A percentile compares a stretch with the other conserved stretches of the same genome.
Evolutionary conservation across 257 asterid genomes (phyloP).

Genomic region (Cynanchum wilfordii): DNA sequence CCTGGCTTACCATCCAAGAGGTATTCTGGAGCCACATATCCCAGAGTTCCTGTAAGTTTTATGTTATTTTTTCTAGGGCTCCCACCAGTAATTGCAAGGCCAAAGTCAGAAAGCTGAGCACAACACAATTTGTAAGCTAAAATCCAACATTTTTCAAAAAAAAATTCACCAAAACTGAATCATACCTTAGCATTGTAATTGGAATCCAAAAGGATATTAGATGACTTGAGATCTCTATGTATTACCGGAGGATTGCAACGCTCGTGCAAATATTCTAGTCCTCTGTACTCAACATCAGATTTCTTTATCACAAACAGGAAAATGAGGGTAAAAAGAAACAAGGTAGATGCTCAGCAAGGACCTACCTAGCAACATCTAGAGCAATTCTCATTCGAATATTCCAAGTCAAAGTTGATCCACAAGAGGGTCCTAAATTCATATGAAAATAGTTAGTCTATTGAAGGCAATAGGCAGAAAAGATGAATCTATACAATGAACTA

Average conservation of each 20-base stretch:
- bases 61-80: conserved; percentile 46
- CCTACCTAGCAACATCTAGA: conserved; percentile 85
- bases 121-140: conserved; percentile 17
- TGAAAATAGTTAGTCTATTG: neutral
- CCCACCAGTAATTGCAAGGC: conserved; percentile 68
- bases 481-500: neutral
- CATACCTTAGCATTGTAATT: conserved; percentile 74
- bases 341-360: neutral
- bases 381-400: conserved; percentile 89
- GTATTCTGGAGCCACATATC: conserved; percentile 88
- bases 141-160: neutral
- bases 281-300: conserved; percentile 42
- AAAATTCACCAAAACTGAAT: no score
- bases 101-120: conserved; percentile 85
- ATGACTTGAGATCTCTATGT: conserved; percentile 86
- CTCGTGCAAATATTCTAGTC: conserved; percentile 85
- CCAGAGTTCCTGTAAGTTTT: conserved; percentile 89
- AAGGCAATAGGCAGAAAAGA: neutral
- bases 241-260: conserved; percentile 78
- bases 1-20: conserved; percentile 61
- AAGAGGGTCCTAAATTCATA: conserved; percentile 53
- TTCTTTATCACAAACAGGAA: conserved; percentile 2
- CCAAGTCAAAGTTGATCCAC: conserved; percentile 69
- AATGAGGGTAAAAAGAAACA: neutral
- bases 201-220: conserved; percentile 83